phyloP scores from a whole-genome alignment of 352 stramenopile species.

The Phytopythium montanum region DNA sequence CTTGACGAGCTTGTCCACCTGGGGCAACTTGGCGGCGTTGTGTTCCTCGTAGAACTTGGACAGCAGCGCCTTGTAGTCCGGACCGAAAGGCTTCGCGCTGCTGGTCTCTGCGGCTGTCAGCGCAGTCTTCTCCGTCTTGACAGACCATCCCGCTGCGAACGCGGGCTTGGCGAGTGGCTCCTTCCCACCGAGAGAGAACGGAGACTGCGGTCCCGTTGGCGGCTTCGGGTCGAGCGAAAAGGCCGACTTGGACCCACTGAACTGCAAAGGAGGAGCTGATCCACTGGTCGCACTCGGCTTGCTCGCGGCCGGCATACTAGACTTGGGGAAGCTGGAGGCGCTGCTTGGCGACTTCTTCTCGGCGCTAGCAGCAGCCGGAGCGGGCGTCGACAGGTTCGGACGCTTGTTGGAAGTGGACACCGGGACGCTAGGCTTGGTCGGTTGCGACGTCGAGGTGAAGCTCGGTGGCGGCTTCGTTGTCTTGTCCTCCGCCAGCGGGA shows the following conservation, averaged over 20 bases:
- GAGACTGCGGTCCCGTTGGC: conserved; percentile 4
- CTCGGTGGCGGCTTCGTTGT: conserved; percentile 43
- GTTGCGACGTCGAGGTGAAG: conserved; percentile 44
- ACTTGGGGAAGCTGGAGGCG: conserved; percentile 25
- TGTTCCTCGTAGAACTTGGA: conserved; percentile 63
- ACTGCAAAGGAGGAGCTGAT: background rate
- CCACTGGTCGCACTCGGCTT: conserved; percentile 6
- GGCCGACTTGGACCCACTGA: background rate
- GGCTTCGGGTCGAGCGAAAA: background rate
- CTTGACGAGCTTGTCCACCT: conserved; percentile 46
- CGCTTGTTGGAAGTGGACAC: conserved; percentile 37
- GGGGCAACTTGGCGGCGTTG: conserved; percentile 41
- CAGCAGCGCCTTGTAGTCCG: conserved; percentile 48
- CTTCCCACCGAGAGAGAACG: conserved; percentile 31
- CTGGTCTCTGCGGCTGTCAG: conserved; percentile 8
- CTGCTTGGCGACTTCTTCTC: conserved; percentile 12
- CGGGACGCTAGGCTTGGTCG: conserved; percentile 25
- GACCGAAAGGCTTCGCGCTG: background rate
- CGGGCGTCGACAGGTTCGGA: conserved; percentile 27
- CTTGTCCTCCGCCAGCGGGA: conserved; percentile 58
- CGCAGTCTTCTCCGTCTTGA: conserved; percentile 9
- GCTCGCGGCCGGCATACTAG: conserved; percentile 5
- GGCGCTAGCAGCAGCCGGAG: conserved; percentile 3
- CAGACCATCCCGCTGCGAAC: conserved; percentile 24
- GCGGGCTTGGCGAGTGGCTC: conserved; percentile 14